A percentile compares a stretch with the other conserved stretches of the same genome.
Conservation (phyloP, 257 asterid species). For the Marsdenia floribunda region DNA sequence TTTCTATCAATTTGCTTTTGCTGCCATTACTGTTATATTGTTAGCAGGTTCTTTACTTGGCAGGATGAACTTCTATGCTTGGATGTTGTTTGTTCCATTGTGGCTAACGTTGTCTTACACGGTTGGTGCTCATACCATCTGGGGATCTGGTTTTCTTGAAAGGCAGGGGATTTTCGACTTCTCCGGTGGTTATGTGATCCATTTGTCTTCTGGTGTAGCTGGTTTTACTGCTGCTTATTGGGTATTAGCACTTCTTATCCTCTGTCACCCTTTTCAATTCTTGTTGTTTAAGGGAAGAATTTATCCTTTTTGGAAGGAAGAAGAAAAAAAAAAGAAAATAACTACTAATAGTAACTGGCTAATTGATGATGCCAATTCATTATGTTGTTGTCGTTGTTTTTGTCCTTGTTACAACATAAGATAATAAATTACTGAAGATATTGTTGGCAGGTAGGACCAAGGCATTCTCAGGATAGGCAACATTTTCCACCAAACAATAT, state of each 20-base stretch:
- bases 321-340: too few relatives aligned
- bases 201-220: slow-evolving; percentile 66
- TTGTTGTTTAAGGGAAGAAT: too few relatives aligned
- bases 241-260: slow-evolving; percentile 30
- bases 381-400: neutral
- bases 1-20: slow-evolving; percentile 60
- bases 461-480: slow-evolving; percentile 47
- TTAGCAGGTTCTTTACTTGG: slow-evolving; percentile 63
- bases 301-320: neutral
- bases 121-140: slow-evolving; percentile 52
- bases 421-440: slow-evolving; percentile 4
- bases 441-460: slow-evolving; percentile 59
- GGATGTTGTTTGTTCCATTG: slow-evolving; percentile 70
- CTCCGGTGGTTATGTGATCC: slow-evolving; percentile 75
- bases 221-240: slow-evolving; percentile 84
- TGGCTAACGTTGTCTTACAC: slow-evolving; percentile 59
- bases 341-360: neutral
- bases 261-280: neutral
- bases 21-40: slow-evolving; percentile 63
- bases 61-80: slow-evolving; percentile 65
- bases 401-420: neutral
- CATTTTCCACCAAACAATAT: slow-evolving; percentile 82
- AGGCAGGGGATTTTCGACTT: slow-evolving; percentile 36
- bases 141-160: slow-evolving; percentile 55
- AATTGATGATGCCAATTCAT: neutral